Evolutionary conservation across 73 alveolate species (phyloP).

Genomic region (Uronychia setigera): DNA sequence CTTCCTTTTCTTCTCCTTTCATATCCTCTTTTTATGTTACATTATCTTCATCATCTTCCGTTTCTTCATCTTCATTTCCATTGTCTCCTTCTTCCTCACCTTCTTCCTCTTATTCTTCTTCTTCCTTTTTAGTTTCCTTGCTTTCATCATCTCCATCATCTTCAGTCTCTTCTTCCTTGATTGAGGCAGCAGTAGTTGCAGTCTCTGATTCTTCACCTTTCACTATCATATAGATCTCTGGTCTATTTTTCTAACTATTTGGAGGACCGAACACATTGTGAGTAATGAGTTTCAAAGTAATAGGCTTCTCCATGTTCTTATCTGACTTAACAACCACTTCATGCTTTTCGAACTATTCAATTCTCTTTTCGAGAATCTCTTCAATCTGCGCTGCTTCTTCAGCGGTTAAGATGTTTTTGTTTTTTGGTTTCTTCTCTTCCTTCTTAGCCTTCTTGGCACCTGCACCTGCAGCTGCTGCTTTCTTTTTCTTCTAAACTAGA

Average conservation of each 20-base stretch:
- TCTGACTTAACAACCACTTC: not conserved
- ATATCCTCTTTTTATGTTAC: too few species aligned
- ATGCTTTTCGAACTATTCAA: not conserved
- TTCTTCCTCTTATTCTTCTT: not conserved
- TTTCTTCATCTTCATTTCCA: not conserved
- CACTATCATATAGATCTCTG: not conserved
- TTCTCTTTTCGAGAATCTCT: not conserved
- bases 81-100: not conserved
- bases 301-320: conserved; percentile 2
- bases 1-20: not conserved
- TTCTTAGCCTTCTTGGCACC: conserved; percentile 2
- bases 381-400: not conserved
- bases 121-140: not conserved
- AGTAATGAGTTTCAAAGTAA: not conserved
- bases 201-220: not conserved
- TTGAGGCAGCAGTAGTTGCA: not conserved
- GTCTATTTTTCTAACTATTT: not conserved
- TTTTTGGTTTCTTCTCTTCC: not conserved
- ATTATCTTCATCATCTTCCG: too few species aligned
- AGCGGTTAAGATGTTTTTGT: not conserved
- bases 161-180: conserved; percentile 5
- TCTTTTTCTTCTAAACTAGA: not conserved
- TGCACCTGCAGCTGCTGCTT: not conserved
- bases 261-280: not conserved
- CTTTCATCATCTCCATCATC: not conserved